phyloP scores from a whole-genome alignment of 2,329 filamentous ascomycete genomes.

The Fusarium euwallaceae region DNA sequence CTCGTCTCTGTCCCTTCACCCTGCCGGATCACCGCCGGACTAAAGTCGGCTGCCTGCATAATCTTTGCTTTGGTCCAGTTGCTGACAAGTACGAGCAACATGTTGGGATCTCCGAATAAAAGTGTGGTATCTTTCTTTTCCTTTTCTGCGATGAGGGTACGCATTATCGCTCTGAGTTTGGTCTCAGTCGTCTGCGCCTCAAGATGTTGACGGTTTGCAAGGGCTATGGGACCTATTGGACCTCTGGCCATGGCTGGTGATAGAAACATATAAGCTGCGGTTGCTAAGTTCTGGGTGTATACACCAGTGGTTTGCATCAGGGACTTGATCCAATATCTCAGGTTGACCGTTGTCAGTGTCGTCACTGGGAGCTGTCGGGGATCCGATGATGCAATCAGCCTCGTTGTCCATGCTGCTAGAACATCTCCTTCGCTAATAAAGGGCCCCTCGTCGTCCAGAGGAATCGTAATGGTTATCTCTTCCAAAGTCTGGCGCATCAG shows the following conservation, averaged over 20 bases:
- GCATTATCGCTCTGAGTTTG: conserved; percentile 50
- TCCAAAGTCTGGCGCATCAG: conserved; percentile 50
- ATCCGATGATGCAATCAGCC: conserved; percentile 37
- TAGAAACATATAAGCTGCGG: conserved; percentile 38
- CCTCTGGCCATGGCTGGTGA: conserved; percentile 36
- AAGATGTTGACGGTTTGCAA: conserved; percentile 50
- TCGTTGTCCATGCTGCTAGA: conserved; percentile 57
- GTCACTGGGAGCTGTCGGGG: conserved; percentile 41
- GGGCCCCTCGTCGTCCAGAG: conserved; percentile 31
- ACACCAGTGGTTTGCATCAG: conserved; percentile 31
- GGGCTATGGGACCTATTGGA: conserved; percentile 48
- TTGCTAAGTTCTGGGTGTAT: conserved; percentile 47
- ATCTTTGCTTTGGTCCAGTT: conserved; percentile 57
- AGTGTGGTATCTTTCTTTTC: conserved; percentile 36
- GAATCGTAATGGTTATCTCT: conserved; percentile 31
- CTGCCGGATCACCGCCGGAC: conserved; percentile 42
- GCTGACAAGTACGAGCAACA: conserved; percentile 51
- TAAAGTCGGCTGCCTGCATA: conserved; percentile 54
- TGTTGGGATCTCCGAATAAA: conserved; percentile 50
- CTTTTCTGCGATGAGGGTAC: conserved; percentile 36
- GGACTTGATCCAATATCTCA: conserved; percentile 43
- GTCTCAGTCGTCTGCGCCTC: conserved; percentile 50
- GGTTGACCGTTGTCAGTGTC: conserved; percentile 45
- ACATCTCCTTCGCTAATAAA: conserved; percentile 64
- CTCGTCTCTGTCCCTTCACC: conserved; percentile 18